phyloP scores from a whole-genome alignment of 805 yeast genomes.

The Saccharomycopsis sp. region DNA sequence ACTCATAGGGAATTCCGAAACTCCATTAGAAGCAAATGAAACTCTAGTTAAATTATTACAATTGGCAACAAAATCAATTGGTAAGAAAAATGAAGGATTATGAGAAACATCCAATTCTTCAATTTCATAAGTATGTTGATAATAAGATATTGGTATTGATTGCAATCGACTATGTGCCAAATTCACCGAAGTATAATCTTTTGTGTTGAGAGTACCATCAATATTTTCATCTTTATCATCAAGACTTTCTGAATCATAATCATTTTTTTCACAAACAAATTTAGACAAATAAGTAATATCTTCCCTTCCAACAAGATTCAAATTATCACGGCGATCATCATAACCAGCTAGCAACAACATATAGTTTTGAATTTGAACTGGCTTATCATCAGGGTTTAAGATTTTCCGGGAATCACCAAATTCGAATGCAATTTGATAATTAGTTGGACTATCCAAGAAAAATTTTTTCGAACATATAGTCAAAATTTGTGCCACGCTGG shows the following conservation, averaged over 20 bases:
- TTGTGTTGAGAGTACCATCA: slow-evolving; percentile 35
- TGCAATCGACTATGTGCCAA: slow-evolving; percentile 67
- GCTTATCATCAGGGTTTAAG: slow-evolving; percentile 64
- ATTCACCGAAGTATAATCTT: slow-evolving; percentile 67
- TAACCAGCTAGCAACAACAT: slow-evolving; percentile 72
- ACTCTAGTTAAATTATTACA: slow-evolving; percentile 65
- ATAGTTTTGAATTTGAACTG: slow-evolving; percentile 70
- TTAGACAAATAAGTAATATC: slow-evolving; percentile 79
- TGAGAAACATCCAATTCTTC: slow-evolving; percentile 75
- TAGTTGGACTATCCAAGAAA: slow-evolving; percentile 60
- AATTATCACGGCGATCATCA: slow-evolving; percentile 56
- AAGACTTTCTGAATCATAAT: slow-evolving; percentile 52
- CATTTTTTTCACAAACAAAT: slow-evolving; percentile 62
- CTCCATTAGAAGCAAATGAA: slow-evolving; percentile 65
- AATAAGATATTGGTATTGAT: slow-evolving; percentile 78
- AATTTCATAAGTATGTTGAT: slow-evolving; percentile 73
- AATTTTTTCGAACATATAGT: slow-evolving; percentile 70
- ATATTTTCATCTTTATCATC: slow-evolving; percentile 50
- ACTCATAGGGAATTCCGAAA: slow-evolving; percentile 66
- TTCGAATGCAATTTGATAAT: slow-evolving; percentile 66
- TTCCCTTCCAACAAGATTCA: slow-evolving; percentile 73
- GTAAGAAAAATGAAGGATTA: slow-evolving; percentile 79
- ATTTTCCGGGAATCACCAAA: slow-evolving; percentile 74
- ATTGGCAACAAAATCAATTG: slow-evolving; percentile 69
- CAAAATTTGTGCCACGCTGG: slow-evolving; percentile 69